Conservation (phyloP, 2,329 filamentous ascomycete species). For the Talaromyces rugulosus region DNA sequence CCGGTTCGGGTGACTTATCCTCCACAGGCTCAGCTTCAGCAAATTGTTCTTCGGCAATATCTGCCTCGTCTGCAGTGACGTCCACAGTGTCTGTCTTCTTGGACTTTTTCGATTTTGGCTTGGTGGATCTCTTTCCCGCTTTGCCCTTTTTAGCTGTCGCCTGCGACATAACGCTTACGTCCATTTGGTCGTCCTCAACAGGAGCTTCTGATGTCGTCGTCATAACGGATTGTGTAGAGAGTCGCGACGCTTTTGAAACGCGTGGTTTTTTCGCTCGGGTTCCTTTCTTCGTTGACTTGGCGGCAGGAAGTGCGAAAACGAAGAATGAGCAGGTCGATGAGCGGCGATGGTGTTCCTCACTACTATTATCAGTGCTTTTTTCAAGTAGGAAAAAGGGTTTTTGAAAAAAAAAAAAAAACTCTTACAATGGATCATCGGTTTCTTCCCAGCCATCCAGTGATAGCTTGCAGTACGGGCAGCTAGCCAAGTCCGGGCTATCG, state of each 20-base stretch:
- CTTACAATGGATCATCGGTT: slow-evolving; percentile 77
- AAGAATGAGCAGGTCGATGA: slow-evolving; percentile 82
- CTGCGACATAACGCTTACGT: slow-evolving; percentile 53
- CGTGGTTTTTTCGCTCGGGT: slow-evolving; percentile 51
- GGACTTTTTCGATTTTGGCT: slow-evolving; percentile 31
- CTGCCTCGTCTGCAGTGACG: slow-evolving; percentile 31
- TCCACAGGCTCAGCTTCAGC: slow-evolving; percentile 27
- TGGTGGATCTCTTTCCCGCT: slow-evolving; percentile 40
- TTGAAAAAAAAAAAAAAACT: too few relatives aligned
- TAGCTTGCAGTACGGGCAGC: slow-evolving; percentile 84
- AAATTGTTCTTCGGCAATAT: slow-evolving; percentile 21
- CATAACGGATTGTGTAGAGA: slow-evolving; percentile 49
- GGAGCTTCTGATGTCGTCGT: slow-evolving; percentile 43
- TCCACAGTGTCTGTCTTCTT: slow-evolving; percentile 44
- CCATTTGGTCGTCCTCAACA: slow-evolving; percentile 50
- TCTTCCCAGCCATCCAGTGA: slow-evolving; percentile 94
- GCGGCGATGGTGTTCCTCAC: slow-evolving; percentile 79
- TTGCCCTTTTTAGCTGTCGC: slow-evolving; percentile 53
- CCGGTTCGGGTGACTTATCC: slow-evolving; percentile 23
- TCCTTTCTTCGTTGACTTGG: slow-evolving; percentile 59
- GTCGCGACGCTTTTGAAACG: slow-evolving; percentile 66
- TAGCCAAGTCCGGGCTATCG: slow-evolving; percentile 83
- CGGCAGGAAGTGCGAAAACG: slow-evolving; percentile 52
- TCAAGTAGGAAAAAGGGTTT: slow-evolving; percentile 12
- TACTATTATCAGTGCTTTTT: slow-evolving; percentile 31